A percentile compares a stretch with the other conserved stretches of the same genome.
Conservation (phyloP, 768 basidiomycete genomes). For the Termitomyces titanicus region DNA sequence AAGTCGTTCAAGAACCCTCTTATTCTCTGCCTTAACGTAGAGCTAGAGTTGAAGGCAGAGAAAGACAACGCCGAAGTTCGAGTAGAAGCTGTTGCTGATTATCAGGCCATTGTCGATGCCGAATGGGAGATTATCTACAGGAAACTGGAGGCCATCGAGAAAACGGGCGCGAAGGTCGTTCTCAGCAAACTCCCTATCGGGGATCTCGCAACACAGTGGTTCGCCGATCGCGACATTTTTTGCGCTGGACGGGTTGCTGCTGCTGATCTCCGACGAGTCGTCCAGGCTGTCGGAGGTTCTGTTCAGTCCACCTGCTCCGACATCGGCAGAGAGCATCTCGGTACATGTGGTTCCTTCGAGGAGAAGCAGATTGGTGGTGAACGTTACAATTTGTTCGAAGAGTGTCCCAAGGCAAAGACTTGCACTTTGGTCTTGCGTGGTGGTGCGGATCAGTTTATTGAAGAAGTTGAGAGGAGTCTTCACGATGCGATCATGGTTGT, state of each 20-base stretch:
- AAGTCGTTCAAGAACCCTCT: slow-evolving; percentile 88
- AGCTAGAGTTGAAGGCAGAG: slow-evolving; percentile 97
- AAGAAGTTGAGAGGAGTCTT: slow-evolving; percentile 94
- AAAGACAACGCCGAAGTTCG: slow-evolving; percentile 99
- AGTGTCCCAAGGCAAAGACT: slow-evolving; percentile 91
- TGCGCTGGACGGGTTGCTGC: slow-evolving; percentile 94
- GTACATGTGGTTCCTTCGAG: slow-evolving; percentile 89
- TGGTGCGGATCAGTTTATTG: slow-evolving; percentile 98
- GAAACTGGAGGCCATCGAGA: slow-evolving; percentile 93
- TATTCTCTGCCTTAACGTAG: slow-evolving; percentile 93
- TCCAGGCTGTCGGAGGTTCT: slow-evolving; percentile 93
- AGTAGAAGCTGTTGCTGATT: slow-evolving; percentile 94
- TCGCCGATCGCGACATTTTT: slow-evolving; percentile 98
- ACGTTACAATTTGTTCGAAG: slow-evolving; percentile 92
- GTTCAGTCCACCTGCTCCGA: slow-evolving; percentile 96
- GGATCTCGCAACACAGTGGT: slow-evolving; percentile 98
- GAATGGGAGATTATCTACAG: slow-evolving; percentile 99
- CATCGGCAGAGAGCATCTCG: slow-evolving; percentile 85
- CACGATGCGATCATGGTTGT: slow-evolving; percentile 99
- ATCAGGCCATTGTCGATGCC: slow-evolving; percentile 98
- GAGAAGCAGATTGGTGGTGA: slow-evolving; percentile 97
- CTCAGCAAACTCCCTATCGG: slow-evolving; percentile 98
- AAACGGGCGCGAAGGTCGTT: slow-evolving; percentile 96
- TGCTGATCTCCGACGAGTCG: slow-evolving; percentile 88
- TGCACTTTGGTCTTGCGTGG: slow-evolving; percentile 93